Evolutionary conservation across 441 rosid genomes (phyloP).

Genomic region (Flueggea neowawraea): DNA sequence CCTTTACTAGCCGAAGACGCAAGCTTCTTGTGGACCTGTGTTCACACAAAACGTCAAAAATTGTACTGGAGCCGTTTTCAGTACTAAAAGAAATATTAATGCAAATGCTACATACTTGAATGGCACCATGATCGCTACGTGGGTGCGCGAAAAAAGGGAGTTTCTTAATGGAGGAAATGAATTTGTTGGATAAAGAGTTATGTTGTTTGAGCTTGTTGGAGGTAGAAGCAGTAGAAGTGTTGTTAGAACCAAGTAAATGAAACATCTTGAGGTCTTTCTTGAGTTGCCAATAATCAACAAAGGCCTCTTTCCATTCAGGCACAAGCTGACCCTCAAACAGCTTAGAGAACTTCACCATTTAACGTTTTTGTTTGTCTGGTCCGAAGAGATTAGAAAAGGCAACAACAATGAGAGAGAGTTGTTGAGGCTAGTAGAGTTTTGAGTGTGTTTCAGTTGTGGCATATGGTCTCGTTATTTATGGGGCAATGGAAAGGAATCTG

Average conservation of each 20-base stretch:
- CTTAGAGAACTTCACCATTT: constrained; percentile 88
- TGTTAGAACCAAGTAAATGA: constrained; percentile 33
- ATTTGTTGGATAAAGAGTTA: constrained; percentile 20
- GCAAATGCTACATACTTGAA: constrained; percentile 48
- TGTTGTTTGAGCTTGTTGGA: constrained; percentile 8
- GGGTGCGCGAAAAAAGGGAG: constrained; percentile 39
- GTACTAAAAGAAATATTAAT: not conserved
- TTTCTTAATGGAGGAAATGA: constrained; percentile 49
- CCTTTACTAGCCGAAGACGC: constrained; percentile 66
- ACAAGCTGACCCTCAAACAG: constrained; percentile 93
- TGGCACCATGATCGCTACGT: constrained; percentile 52
- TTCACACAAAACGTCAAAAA: not conserved
- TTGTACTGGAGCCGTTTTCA: too few relatives aligned
- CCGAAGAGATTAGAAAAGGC: not conserved
- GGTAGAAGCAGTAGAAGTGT: constrained; percentile 6
- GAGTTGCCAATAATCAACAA: constrained; percentile 89
- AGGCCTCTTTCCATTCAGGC: constrained; percentile 99
- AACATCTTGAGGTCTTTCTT: constrained; percentile 77
- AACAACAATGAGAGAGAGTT: not conserved
- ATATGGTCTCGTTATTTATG: constrained; percentile 43
- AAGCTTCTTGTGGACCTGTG: constrained; percentile 85
- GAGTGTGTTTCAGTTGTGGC: constrained; percentile 37
- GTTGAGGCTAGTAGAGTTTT: constrained; percentile 13
- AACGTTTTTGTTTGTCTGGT: not conserved
- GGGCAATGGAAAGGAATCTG: constrained; percentile 28